phyloP scores from a whole-genome alignment of 2,329 filamentous ascomycete genomes.

The Aspergillus sp. region DNA sequence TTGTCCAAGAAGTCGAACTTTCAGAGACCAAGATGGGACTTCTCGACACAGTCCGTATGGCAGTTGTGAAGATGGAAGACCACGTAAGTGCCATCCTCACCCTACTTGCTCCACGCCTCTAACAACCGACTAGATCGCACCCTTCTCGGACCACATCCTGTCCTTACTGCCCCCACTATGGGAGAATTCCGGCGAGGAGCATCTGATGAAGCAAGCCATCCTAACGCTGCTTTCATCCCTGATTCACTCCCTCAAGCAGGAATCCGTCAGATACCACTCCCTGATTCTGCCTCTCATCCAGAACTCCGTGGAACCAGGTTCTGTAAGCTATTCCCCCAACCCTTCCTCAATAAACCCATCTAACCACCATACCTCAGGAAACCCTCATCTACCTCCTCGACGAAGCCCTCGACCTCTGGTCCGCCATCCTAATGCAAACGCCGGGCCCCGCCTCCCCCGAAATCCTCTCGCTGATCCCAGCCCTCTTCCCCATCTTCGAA shows the following conservation, averaged over 20 bases:
- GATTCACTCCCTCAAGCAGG: slow-evolving; percentile 79
- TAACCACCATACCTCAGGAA: slow-evolving; percentile 40
- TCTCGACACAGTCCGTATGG: slow-evolving; percentile 78
- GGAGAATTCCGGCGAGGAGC: slow-evolving; percentile 81
- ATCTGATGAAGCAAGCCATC: slow-evolving; percentile 91
- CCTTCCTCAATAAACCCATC: too few species aligned
- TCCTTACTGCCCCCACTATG: slow-evolving; percentile 77
- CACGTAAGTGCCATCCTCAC: slow-evolving; percentile 50
- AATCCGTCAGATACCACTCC: slow-evolving; percentile 75
- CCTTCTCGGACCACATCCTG: slow-evolving; percentile 78
- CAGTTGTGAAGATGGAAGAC: slow-evolving; percentile 79
- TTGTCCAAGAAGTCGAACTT: slow-evolving; percentile 78
- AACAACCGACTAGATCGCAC: slow-evolving; percentile 51
- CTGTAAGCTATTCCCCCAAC: too few species aligned
- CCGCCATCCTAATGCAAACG: slow-evolving; percentile 69
- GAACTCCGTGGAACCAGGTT: slow-evolving; percentile 75
- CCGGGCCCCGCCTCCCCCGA: slow-evolving; percentile 61
- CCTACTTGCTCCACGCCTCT: background rate
- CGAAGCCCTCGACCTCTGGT: slow-evolving; percentile 89
- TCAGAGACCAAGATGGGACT: slow-evolving; percentile 90
- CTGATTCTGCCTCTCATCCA: slow-evolving; percentile 81
- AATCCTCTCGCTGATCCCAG: slow-evolving; percentile 64
- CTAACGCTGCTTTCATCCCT: slow-evolving; percentile 81
- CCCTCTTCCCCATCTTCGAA: slow-evolving; percentile 66
- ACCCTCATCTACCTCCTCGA: slow-evolving; percentile 82